Base-by-base conservation (phyloP, 371 early-diverging fungal species). In the Funneliformis caledonium region DNA sequence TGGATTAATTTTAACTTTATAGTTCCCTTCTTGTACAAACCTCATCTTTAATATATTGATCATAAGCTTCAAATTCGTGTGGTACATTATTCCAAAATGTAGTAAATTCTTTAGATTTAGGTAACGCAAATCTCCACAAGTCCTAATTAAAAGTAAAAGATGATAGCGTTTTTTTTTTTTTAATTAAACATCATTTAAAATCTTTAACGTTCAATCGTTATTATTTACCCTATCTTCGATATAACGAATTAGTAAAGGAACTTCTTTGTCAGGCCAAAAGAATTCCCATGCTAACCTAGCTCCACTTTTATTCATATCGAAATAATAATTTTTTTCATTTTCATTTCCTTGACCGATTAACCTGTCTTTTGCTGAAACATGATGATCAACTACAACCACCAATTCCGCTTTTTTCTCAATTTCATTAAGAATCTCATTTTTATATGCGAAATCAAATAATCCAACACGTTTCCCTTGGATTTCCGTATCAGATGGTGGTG, bases 251-350 rank as follows among this genome's bases (percentile, higher is more conserved):
- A 72, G 4, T 31, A 48, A 72, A 47, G 72, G 72, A 26, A 72
- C 72, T 31, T 45, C 48, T 33, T 72, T 72, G 48, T 48, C 26
- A 48, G 72, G 72, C 45, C 45, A 72, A 72, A 72, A 72, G 22
- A 72, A 72, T 48, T 72, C 72, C 72, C 72, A 72, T 4, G 72
- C 72, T 48, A 72, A 72, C 26, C 72, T 72, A 19, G 72, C 72
- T n/a, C 72, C 72, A 72, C 72, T 72, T 50, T 72, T 72, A 48
- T 72, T 14, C 72, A 72, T 48, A 22, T 72, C 72, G 48, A 72
- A 72, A 48, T 37, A 19, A 33, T 72, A 72, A 72, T 72, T 72
- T 3, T 10, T 45, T 72, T 72, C 47, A 8, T 72, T 48, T 69
- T 69, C 69, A n/a, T n/a, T n/a, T 37, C 47, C 50, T n/a, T 50